Conservation (phyloP, 2,329 filamentous ascomycete species). For the Macrophomina pseudophaseolina region DNA sequence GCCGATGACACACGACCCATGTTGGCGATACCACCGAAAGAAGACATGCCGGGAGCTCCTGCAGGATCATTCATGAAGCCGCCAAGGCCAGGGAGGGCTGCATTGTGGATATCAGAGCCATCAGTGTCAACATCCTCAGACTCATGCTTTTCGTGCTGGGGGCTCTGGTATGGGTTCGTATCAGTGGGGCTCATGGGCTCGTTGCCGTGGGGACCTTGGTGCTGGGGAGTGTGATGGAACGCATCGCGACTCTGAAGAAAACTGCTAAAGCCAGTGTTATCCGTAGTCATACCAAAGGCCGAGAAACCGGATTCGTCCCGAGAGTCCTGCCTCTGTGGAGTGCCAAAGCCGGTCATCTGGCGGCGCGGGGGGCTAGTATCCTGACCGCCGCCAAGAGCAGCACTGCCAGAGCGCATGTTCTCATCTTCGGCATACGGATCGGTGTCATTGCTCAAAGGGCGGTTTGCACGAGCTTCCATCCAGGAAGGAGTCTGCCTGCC, state of each 20-base stretch:
- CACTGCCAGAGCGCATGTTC: constrained; percentile 68
- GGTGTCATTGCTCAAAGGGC: constrained; percentile 65
- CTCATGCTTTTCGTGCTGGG: constrained; percentile 73
- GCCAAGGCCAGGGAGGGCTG: constrained; percentile 58
- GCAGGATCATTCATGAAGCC: constrained; percentile 57
- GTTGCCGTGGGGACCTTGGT: constrained; percentile 55
- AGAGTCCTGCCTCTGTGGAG: constrained; percentile 54
- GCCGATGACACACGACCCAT: constrained; percentile 51
- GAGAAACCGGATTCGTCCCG: constrained; percentile 65
- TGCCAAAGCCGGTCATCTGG: constrained; percentile 49
- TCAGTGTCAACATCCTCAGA: constrained; percentile 65
- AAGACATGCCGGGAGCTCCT: constrained; percentile 49
- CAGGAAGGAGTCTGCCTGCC: constrained; percentile 57
- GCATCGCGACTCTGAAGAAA: constrained; percentile 61
- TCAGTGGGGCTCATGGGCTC: constrained; percentile 80
- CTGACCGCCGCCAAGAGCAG: constrained; percentile 75
- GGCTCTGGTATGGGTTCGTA: constrained; percentile 95
- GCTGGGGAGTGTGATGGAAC: constrained; percentile 59
- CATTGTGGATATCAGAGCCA: constrained; percentile 58
- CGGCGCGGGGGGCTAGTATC: constrained; percentile 65
- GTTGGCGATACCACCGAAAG: constrained; percentile 63
- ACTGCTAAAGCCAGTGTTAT: constrained; percentile 62
- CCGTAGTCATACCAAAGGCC: constrained; percentile 65
- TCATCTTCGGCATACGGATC: constrained; percentile 73
- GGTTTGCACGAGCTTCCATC: constrained; percentile 54